Base-by-base conservation (phyloP, 2,329 filamentous ascomycete species). In the Diaporthe citri region DNA sequence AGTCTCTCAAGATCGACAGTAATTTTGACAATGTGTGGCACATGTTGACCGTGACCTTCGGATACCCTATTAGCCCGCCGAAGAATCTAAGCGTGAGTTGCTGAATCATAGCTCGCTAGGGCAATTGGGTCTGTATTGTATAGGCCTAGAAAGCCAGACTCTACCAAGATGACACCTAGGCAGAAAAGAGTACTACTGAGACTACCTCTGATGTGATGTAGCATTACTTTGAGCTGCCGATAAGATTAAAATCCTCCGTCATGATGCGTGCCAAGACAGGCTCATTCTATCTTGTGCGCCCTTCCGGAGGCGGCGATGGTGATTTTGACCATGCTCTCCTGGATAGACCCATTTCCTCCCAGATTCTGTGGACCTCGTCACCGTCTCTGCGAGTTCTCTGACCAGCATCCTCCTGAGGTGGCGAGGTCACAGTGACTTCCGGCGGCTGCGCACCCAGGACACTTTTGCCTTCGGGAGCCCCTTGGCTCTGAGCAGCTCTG, bases 291-390 rank as follows among this genome's bases (percentile, higher is more conserved):
- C 22, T 15, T 52, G 4, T 17, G 64, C n/a, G 48, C 34, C 7
- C 64, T 22, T 55, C 64, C 15, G 64, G 64, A 4, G 70, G 57
- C 4, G 71, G 57, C 1, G 71, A 66, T 2, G 71, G 71, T 17
- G 57, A 46, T 43, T 73, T 52, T 1, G 72, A 70, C 72, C 72
- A 74, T 17, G 62, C 72, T 39, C 72, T 57, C 31, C 41, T 69
- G 5, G 62, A 70, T 1, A 74, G 31, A 15, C 72, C 72, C 72
- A 74, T 74, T 17, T 74, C 72, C 3, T 66, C 41, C 72, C 72
- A 74, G 25, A 60, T 39, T 15, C 39, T 74, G 31, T 74, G 72
- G 20, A 62, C 55, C 7, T 74, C 72, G 22, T 74, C 72, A 43
- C 59, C 62, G 15, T 25, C 31, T 28, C 15, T 55, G 15, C 13